phyloP scores from a whole-genome alignment of 1,284 basidiomycete genomes.

The Trichosporon inkin region DNA sequence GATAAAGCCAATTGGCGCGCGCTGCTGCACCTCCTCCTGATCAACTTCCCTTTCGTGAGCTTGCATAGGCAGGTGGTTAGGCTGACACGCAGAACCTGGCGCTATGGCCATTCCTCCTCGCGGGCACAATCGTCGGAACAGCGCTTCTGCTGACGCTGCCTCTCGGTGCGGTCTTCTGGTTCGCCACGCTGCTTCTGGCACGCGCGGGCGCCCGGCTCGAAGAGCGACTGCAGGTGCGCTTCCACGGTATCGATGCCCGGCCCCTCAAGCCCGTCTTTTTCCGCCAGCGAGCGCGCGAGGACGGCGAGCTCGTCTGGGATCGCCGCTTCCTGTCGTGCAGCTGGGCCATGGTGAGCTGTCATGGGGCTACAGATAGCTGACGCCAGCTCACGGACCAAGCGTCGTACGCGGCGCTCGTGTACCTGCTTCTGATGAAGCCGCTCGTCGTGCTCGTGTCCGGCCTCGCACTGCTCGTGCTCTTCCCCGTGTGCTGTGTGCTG shows the following conservation, averaged over 20 bases:
- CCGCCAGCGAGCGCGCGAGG: conserved; percentile 16
- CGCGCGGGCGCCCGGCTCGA: conserved; percentile 45
- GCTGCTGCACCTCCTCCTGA: conserved; percentile 37
- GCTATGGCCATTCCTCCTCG: conserved; percentile 45
- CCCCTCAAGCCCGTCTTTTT: conserved; percentile 33
- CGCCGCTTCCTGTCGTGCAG: conserved; percentile 44
- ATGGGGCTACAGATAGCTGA: background rate
- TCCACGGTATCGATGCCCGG: background rate
- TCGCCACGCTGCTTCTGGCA: conserved; percentile 45
- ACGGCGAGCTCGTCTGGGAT: conserved; percentile 36
- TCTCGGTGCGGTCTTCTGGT: conserved; percentile 48
- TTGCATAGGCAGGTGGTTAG: background rate
- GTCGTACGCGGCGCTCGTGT: conserved; percentile 47
- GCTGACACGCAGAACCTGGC: conserved; percentile 37
- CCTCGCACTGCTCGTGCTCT: conserved; percentile 36
- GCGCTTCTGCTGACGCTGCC: conserved; percentile 48
- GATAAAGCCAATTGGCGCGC: conserved; percentile 37
- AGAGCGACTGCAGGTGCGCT: conserved; percentile 21
- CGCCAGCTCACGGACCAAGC: conserved; percentile 43
- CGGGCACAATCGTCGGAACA: conserved; percentile 46
- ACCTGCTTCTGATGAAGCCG: conserved; percentile 49
- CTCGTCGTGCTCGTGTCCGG: conserved; percentile 43
- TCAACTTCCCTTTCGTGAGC: conserved; percentile 49
- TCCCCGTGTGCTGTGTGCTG: conserved; percentile 34
- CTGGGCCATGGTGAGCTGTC: conserved; percentile 44